A percentile compares a stretch with the other conserved stretches of the same genome.
These are phyloP conservation scores for Pseudogymnoascus sp. DNA, from an alignment of 2,329 filamentous ascomycete genomes.

Conservation along the genomic window DNA sequence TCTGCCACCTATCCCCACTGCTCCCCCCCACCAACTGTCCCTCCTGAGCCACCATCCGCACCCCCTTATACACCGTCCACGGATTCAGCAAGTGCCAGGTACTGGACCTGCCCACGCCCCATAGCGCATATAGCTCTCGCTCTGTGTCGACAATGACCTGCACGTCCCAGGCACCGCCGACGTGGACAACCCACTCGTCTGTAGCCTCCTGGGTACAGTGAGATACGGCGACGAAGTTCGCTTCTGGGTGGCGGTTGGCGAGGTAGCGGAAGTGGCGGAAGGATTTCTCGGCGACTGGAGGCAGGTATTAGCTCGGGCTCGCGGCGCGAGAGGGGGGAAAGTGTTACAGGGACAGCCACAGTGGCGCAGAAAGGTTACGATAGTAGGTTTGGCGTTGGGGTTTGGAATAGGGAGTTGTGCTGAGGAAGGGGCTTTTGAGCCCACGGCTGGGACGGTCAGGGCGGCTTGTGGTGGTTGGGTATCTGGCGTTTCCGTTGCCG, in stretches of 20 bases:
- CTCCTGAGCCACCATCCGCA: constrained; percentile 48
- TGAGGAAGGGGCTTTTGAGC: constrained; percentile 46
- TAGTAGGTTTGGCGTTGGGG: constrained; percentile 42
- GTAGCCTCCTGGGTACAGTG: constrained; percentile 50
- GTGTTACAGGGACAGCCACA: constrained; percentile 62
- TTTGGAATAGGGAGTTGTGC: constrained; percentile 42
- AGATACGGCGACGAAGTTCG: constrained; percentile 54
- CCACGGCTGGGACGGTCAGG: constrained; percentile 37
- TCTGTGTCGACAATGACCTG: constrained; percentile 51
- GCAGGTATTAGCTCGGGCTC: neutral
- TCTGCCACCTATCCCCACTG: constrained; percentile 62
- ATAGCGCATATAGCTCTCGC: constrained; percentile 52
- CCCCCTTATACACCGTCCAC: constrained; percentile 45
- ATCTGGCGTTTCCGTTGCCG: constrained; percentile 21
- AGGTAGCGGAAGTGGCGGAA: constrained; percentile 46
- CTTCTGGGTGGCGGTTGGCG: constrained; percentile 39
- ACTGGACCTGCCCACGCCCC: constrained; percentile 54
- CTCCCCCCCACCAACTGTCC: constrained; percentile 54
- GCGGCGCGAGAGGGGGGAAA: neutral
- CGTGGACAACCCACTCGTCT: constrained; percentile 29
- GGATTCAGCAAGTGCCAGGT: constrained; percentile 57
- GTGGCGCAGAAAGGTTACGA: constrained; percentile 62
- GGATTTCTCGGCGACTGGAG: constrained; percentile 57
- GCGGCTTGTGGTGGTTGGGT: constrained; percentile 30
- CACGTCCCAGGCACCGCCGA: constrained; percentile 34